phyloP scores from a whole-genome alignment of 345 rosid genomes.

The Eutrema heterophyllum region DNA sequence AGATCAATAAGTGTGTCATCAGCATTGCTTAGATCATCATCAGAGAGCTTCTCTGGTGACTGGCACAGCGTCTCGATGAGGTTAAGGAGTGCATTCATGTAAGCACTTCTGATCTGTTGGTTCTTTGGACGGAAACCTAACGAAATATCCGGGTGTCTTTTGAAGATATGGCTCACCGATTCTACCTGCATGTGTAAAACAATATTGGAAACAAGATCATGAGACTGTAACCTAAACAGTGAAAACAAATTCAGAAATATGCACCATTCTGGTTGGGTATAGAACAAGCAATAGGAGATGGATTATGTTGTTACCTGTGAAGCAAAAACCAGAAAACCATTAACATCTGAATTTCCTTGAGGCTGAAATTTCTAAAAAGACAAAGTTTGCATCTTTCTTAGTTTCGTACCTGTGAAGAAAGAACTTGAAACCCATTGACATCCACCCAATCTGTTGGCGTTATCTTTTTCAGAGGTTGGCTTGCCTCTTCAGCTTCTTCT shows the following conservation, averaged over 20 bases:
- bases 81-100: slow-evolving; percentile 3
- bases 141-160: slow-evolving; percentile 19
- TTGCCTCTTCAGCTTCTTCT: no score
- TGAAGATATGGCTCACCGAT: neutral
- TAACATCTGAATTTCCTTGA: no score
- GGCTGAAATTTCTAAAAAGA: no score
- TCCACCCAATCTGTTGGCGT: no score
- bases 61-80: slow-evolving; percentile 9
- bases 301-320: no score
- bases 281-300: no score
- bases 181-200: neutral
- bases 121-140: slow-evolving; percentile 13
- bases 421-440: no score
- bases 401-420: no score
- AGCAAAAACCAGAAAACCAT: no score
- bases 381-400: no score
- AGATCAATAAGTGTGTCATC: slow-evolving; percentile 16
- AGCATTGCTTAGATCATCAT: slow-evolving; percentile 10
- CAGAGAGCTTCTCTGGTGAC: slow-evolving; percentile 4
- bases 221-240: neutral
- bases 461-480: no score
- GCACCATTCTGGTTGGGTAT: no score
- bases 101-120: neutral
- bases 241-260: neutral
- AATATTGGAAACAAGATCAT: neutral